Evolutionary conservation across 2,329 filamentous ascomycete species (phyloP).

Genomic region (Cordyceps cicadae): DNA sequence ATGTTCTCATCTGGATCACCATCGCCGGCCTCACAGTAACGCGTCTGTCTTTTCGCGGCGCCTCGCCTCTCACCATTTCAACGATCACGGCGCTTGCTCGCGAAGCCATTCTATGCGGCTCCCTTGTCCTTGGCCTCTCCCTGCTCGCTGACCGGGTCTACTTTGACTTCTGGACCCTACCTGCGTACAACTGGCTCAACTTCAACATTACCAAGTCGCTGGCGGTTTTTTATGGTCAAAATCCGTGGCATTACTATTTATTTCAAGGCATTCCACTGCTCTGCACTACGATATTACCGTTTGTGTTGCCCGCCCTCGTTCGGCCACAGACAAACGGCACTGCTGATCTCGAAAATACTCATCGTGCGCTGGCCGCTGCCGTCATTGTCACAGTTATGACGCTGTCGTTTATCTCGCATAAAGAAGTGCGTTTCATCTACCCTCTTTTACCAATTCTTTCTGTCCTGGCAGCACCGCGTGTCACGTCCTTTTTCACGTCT

Average conservation of each 20-base stretch:
- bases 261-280: conserved; percentile 83
- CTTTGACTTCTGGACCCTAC: conserved; percentile 81
- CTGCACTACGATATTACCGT: conserved; percentile 74
- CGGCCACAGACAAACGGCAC: conserved; percentile 31
- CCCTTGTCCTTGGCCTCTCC: conserved; percentile 54
- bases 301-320: conserved; percentile 59
- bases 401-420: conserved; percentile 80
- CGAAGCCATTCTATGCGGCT: conserved; percentile 58
- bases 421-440: conserved; percentile 95
- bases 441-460: conserved; percentile 83
- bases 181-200: conserved; percentile 76
- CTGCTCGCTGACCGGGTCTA: conserved; percentile 64
- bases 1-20: conserved; percentile 73
- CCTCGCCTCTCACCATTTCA: conserved; percentile 35
- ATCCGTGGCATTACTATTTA: conserved; percentile 88
- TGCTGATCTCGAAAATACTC: conserved; percentile 22
- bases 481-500: conserved; percentile 56
- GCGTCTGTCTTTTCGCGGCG: conserved; percentile 24
- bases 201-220: conserved; percentile 86
- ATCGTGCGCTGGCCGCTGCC: conserved; percentile 42
- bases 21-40: conserved; percentile 46
- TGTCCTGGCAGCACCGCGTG: conserved; percentile 62
- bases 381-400: conserved; percentile 50
- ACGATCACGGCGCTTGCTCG: conserved; percentile 46
- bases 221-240: conserved; percentile 85